Percentiles rank a stretch among this genome's conserved stretches.
phyloP scores from a whole-genome alignment of 768 basidiomycete species.

The Tricholoma saponaceum region DNA sequence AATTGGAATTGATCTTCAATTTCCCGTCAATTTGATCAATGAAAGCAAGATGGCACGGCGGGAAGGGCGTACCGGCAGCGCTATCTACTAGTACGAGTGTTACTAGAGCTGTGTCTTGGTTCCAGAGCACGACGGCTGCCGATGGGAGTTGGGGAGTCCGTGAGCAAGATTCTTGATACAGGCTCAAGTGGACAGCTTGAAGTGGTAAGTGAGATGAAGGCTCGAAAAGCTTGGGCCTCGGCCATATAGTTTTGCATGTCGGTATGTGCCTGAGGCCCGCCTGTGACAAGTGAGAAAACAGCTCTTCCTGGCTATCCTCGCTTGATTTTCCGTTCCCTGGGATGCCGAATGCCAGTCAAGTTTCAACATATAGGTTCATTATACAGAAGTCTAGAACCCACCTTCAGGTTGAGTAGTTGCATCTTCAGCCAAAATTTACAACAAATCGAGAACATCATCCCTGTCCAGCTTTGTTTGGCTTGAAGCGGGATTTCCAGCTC shows the following conservation, averaged over 20 bases:
- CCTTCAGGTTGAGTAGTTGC: neutral
- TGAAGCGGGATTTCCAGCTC: constrained; percentile 83
- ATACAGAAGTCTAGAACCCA: neutral
- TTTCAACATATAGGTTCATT: neutral
- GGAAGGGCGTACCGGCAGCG: constrained; percentile 57
- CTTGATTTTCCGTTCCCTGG: neutral
- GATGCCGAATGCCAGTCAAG: neutral
- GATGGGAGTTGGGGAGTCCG: constrained; percentile 7
- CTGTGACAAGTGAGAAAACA: constrained; percentile 82
- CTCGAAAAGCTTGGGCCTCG: constrained; percentile 22
- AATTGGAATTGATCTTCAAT: constrained; percentile 60
- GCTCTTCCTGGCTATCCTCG: constrained; percentile 38
- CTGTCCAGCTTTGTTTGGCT: constrained; percentile 67
- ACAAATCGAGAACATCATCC: constrained; percentile 79
- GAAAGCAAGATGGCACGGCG: neutral
- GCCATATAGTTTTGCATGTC: constrained; percentile 70
- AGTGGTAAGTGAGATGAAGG: neutral
- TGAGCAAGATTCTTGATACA: neutral
- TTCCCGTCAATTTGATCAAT: neutral
- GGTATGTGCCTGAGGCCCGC: no score
- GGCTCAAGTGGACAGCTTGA: no score
- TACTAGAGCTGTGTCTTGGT: constrained; percentile 56
- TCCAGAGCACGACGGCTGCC: constrained; percentile 48
- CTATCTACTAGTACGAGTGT: constrained; percentile 56
- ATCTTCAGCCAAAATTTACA: constrained; percentile 43